Base-by-base conservation (phyloP, 2,329 filamentous ascomycete genomes). In the Ilyonectria destructans region DNA sequence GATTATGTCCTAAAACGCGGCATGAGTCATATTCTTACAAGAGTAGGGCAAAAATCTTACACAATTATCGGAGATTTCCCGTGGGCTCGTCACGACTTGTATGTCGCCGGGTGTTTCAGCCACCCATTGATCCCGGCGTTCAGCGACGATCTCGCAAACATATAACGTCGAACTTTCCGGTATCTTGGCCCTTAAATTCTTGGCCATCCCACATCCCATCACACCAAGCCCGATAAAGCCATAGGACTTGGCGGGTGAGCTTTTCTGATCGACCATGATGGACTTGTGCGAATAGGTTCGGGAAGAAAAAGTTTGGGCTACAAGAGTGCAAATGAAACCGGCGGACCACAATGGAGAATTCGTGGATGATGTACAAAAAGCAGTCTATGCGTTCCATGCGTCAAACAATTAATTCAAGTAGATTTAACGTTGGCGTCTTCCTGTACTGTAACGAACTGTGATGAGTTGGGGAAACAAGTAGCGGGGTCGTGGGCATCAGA, bases 161-260 rank as follows among this genome's bases (percentile, higher is more conserved):
- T 78, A 70, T 3, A 81, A 65, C 0, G 70, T 75, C 46, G 74
- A 77, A 3, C 70, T 62, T 3, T 68, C 31, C 1, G 67, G 67
- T 6, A 81, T 61, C 2, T 77, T 76, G 6, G 59, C 62, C 4
- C 76, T 72, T 1, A 80, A 70, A 60, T 80, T 81, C 68, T 75
- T 79, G 1, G 79, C 79, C 79, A 81, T 81, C 19, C 77, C 75
- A 54, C 77, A 80, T 4, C 80, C 78, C 78, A 80, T 80, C 3
- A 80, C 75, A 6, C 79, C 78, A 45, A 80, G 73, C 46, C 79
- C 79, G 23, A 64, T 58, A 17, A 64, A 64, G 17, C 61, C 54
- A 33, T 49, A 64, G 6, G 45, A 48, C 21, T 17, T 23, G n/a
- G 45, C 21, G 21, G 21, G 45, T 26, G 45, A 48, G 21, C 3